Percentiles rank a stretch among this genome's conserved stretches.
Conservation (phyloP, 108 stramenopile species). For the Cylindrotheca fusiformis region DNA sequence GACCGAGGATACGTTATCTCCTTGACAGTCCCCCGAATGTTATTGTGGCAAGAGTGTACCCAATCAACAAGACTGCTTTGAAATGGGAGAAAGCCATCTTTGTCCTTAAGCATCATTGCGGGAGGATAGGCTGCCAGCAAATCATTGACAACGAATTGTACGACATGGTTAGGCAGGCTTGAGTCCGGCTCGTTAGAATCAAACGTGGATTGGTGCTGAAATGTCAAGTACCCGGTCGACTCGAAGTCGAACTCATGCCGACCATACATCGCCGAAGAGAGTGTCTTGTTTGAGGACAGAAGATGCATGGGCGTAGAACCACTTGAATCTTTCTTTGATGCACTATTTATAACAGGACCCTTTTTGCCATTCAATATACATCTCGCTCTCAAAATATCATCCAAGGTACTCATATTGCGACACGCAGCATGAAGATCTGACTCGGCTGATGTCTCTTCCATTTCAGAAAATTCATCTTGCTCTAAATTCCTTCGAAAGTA, state of each 20-base stretch:
- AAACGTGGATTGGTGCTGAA: slow-evolving; percentile 16
- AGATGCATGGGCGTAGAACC: slow-evolving; percentile 41
- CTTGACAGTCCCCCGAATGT: not conserved
- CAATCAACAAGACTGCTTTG: slow-evolving; percentile 33
- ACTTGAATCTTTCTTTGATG: slow-evolving; percentile 23
- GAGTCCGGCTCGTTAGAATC: slow-evolving; percentile 5
- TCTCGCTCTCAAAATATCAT: slow-evolving; percentile 20
- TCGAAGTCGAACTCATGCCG: slow-evolving; percentile 20
- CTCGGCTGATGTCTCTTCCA: not conserved
- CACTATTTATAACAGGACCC: too few species aligned
- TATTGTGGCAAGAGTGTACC: slow-evolving; percentile 11
- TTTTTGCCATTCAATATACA: slow-evolving; percentile 16
- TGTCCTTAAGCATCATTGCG: slow-evolving; percentile 30
- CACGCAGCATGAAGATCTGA: slow-evolving; percentile 20
- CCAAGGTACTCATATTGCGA: slow-evolving; percentile 15
- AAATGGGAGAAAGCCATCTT: slow-evolving; percentile 40
- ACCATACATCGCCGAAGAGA: slow-evolving; percentile 20
- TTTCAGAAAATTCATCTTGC: too few species aligned
- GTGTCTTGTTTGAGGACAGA: slow-evolving; percentile 32
- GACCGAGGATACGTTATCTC: not conserved
- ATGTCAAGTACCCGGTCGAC: slow-evolving; percentile 8
- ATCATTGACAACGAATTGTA: slow-evolving; percentile 27
- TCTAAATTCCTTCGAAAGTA: too few species aligned
- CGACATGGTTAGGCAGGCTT: slow-evolving; percentile 16
- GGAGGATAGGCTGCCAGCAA: slow-evolving; percentile 32